Evolutionary conservation across 306 rosid species (phyloP), one percentile per base, ranked within the genome.

Genomic region (Quercus suber): DNA sequence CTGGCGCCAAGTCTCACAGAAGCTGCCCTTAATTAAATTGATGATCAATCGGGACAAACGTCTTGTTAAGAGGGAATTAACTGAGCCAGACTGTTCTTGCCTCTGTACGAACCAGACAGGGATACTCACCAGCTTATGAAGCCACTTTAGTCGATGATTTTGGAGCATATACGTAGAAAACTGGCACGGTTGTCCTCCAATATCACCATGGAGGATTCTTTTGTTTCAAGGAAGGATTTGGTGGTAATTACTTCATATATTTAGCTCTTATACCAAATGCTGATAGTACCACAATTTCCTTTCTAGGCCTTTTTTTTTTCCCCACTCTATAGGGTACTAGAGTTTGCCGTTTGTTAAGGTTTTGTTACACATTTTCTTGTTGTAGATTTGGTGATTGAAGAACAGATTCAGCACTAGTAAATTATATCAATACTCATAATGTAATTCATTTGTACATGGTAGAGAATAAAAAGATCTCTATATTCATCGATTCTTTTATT

Each of bases 1-100:
- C 80, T 95, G 99, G 99, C 96, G 89, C 77, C 99, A 95, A 77
- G 85, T 93, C 41, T 84, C 94, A 2, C 93, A 74, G 73, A 95
- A 95, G 89, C 84, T 93, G 37, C 96, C 98, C 15, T 69, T 90
- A 71, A 89, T 95, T 76, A 93, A 90, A 73, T 73, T 93, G 88
- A 90, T 88, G 91, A 87, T 89, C 71, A 95, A 91, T 84, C 96
- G 99, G 2, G 91, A 90, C 53, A 89, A 86, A 77, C 83, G 99
- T 82, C 78, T 91, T 27, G 82, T 93, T 73, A 80, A 73, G 76
- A 89, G 85, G 81, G 92, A 89, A 68, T 35, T 51, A 49, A 80
- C 56, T 18, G 84, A 45, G 71, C 57, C 83, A 6, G 90, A 83
- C 55, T 91, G 98, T 88, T 88, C 92, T 71, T 94, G 97, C 82